Conservation (phyloP, 257 asterid species). For the Solanum tarapatanum region DNA sequence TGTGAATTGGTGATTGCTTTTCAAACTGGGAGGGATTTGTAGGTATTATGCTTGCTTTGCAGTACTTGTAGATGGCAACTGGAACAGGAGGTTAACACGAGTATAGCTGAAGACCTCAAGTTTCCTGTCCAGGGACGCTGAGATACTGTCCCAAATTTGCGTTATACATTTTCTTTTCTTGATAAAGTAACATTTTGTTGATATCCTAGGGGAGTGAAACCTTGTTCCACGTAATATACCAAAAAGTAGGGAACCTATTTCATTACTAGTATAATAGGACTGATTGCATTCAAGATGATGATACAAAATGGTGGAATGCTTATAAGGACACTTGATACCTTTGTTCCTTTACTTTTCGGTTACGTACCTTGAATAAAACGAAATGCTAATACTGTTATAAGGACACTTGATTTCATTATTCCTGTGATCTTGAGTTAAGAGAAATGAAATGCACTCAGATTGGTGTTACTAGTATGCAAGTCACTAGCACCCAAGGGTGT, state of each 20-base stretch:
- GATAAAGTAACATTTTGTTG: not conserved
- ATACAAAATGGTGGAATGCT: not conserved
- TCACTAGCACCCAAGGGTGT: not conserved
- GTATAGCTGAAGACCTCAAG: not conserved
- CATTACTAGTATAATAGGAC: not conserved
- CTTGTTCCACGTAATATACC: not conserved
- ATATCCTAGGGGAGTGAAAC: not conserved
- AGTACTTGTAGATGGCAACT: not conserved
- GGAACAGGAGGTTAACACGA: not conserved
- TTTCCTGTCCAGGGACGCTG: not conserved
- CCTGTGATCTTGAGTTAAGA: not conserved
- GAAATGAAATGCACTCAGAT: not conserved
- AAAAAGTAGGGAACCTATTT: not conserved
- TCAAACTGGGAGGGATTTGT: not conserved
- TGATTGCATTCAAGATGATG: not conserved
- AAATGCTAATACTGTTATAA: not conserved
- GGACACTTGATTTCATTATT: not conserved
- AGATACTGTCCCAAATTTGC: not conserved
- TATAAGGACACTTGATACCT: not conserved
- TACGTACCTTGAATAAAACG: not conserved
- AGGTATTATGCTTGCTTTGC: not conserved
- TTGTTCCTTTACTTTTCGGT: not conserved
- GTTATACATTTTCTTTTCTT: not conserved
- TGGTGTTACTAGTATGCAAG: not conserved
- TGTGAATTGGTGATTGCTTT: not conserved